Evolutionary conservation across 169 alveolate species (phyloP), one percentile per base, ranked within the genome.

Genomic region (Amoebophrya sp.): DNA sequence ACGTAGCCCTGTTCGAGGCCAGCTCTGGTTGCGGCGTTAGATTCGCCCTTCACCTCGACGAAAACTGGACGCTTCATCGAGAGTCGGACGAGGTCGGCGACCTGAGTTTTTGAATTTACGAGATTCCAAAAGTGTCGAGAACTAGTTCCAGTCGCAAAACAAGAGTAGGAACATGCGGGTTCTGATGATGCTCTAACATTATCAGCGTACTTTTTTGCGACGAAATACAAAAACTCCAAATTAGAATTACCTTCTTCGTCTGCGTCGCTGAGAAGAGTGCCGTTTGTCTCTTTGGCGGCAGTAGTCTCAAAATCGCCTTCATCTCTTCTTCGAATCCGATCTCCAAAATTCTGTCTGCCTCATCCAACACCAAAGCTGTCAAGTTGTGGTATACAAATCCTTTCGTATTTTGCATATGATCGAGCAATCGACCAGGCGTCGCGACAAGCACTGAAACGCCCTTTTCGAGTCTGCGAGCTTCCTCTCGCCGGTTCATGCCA

Each of bases 321-420:
- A 99, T 96, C 95, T 99, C 99, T 94, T 98, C 99, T 95, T 99
- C 99, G 95, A 98, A 99, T n/a, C 99, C 99, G 78, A 98, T 97
- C 95, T 98, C 99, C 91, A 99, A 95, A 40, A 99, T 97, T 41
- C 99, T 96, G 95, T 98, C 99, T 0, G 99, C 99, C 96, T 99
- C 99, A 94, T 99, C 99, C 78, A 99, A 98, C 89, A 98, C 97
- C 91, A 99, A 95, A 94, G 97, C 96, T 93, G 97, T 94, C 93
- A 99, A 96, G 94, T 99, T 99, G 95, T 97, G 97, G 94, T 95
- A 98, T 41, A 97, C 95, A 94, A 99, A 99, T 40, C 99, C 99
- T 93, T 97, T 96, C 76, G 99, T 98, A 94, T 98, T 98, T 93
- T 98, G 98, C 96, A 99, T 96, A 96, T 99, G 99, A 93, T 99